These are phyloP conservation scores for Nicotiana noctiflora DNA, from an alignment of 257 asterid species.

Conservation along the genomic window DNA sequence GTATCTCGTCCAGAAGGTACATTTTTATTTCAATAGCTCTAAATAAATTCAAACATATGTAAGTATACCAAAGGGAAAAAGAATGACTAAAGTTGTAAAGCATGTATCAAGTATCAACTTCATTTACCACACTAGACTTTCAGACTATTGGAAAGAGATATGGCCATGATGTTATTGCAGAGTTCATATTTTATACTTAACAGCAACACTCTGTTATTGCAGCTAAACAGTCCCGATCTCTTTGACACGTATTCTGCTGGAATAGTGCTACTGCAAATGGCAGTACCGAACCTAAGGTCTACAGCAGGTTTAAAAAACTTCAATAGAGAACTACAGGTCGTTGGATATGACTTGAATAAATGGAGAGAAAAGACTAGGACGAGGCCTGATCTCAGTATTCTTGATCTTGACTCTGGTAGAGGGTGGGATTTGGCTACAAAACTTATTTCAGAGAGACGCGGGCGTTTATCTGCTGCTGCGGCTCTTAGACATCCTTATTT, in stretches of 20 bases:
- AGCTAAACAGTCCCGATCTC: constrained; percentile 90
- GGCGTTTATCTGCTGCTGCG: constrained; percentile 80
- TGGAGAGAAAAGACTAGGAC: constrained; percentile 78
- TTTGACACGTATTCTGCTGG: constrained; percentile 97
- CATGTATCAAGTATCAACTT: background rate
- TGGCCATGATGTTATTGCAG: background rate
- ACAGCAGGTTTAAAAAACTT: constrained; percentile 72
- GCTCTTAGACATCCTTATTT: constrained; percentile 95
- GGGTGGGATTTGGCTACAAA: constrained; percentile 97
- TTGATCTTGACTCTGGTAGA: constrained; percentile 90
- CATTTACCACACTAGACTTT: background rate
- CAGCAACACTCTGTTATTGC: constrained; percentile 24
- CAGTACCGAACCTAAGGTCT: constrained; percentile 70
- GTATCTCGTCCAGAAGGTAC: no score
- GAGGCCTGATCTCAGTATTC: constrained; percentile 71
- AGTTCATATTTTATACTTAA: background rate
- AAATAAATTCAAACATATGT: background rate
- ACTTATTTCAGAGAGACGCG: constrained; percentile 74
- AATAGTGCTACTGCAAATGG: constrained; percentile 86
- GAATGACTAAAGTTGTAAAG: background rate
- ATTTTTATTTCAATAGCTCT: no score
- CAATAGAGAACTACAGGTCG: constrained; percentile 57
- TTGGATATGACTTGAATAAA: constrained; percentile 69
- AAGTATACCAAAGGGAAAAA: background rate
- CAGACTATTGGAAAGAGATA: background rate